Conservation (phyloP, 306 rosid genomes). For the Prunus mira region DNA sequence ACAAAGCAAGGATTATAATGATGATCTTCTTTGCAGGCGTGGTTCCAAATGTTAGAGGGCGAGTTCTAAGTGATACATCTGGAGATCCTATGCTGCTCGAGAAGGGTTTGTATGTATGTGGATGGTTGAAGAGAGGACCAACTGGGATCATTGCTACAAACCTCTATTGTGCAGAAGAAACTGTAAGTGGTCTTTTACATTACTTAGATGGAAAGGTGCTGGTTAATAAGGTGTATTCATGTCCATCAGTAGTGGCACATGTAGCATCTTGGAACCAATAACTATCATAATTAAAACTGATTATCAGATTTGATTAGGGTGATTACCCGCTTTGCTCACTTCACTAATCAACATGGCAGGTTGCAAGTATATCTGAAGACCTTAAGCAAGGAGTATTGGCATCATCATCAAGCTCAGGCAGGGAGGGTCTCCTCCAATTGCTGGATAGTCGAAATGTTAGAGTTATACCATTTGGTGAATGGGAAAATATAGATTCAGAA, state of each 20-base stretch:
- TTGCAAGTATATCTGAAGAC: conserved; percentile 74
- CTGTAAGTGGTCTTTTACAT: conserved; percentile 42
- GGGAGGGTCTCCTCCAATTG: conserved; percentile 67
- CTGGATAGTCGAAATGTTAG: conserved; percentile 49
- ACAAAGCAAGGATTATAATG: neutral
- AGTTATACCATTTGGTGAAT: conserved; percentile 52
- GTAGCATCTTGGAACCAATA: neutral
- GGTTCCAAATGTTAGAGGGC: conserved; percentile 78
- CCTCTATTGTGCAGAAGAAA: conserved; percentile 88
- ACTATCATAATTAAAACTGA: neutral
- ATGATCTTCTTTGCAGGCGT: conserved; percentile 50
- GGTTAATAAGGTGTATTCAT: neutral
- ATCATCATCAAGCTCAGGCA: conserved; percentile 44
- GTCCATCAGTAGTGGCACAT: neutral
- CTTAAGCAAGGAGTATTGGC: conserved; percentile 44
- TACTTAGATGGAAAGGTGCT: neutral
- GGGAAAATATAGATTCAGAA: conserved; percentile 80
- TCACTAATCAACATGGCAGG: conserved; percentile 48
- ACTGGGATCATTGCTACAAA: conserved; percentile 93
- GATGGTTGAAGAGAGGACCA: conserved; percentile 99
- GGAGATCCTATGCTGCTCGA: conserved; percentile 44
- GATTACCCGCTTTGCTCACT: conserved; percentile 9
- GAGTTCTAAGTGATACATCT: conserved; percentile 51
- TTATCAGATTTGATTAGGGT: neutral
- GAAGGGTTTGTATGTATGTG: conserved; percentile 85